Evolutionary conservation across 768 basidiomycete genomes (phyloP), one percentile per base, ranked within the genome.

Genomic region (Hypholoma sublateritium): DNA sequence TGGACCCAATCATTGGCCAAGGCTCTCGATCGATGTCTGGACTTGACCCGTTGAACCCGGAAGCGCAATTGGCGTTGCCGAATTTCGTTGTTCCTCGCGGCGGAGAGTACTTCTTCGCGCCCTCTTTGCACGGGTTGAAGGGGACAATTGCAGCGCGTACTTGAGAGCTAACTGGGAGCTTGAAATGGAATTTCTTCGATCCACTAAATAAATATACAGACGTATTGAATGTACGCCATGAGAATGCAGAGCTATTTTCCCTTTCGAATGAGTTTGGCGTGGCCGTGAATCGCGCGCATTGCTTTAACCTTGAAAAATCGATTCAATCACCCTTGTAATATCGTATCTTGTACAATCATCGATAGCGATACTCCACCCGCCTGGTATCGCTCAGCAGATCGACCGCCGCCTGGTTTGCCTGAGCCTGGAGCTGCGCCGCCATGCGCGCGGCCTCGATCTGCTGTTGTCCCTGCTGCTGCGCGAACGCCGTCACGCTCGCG

Each of bases 51-150:
- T 70, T 81, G 48, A 78, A 80, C 50, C 80, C 80, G 11, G 56
- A 69, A 49, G 60, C 58, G n/a, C 62, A 65, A 45, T 66, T 72
- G 44, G 32, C 67, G 16, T 70, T 74, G 53, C 73, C 72, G 7
- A 66, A 68, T 25, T 80, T 77, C 57, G 70, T 83, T 46, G 63
- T 74, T 34, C 71, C 81, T 42, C 73, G 77, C 35, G 78, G 81
- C 37, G 79, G 81, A 59, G 80, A 79, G 58, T 81, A 80, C 63
- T 81, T 81, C 65, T 81, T 81, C 64, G 68, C 74, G 1, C 81
- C 80, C 1, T 78, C 79, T 12, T 65, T 81, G 57, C 74, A 73
- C 25, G 76, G 72, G 17, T 67, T 82, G 63, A 74, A 69, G 63
- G 69, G 71, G 8, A 70, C 62, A 4, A 56, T 73, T 35, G 59